phyloP scores from a whole-genome alignment of 305 asterid genomes.

The Euphrasia arctica region DNA sequence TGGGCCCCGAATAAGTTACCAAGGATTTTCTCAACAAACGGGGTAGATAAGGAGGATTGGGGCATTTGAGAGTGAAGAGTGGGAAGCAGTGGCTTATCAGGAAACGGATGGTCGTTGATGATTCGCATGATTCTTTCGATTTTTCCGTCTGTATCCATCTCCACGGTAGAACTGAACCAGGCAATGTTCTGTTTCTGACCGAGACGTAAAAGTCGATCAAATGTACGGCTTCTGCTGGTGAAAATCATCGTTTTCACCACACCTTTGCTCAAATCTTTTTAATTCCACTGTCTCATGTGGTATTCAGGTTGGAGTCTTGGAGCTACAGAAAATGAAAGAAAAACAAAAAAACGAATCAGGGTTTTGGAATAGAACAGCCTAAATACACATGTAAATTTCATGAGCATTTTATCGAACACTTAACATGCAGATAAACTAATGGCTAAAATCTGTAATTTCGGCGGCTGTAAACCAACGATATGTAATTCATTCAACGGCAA shows the following conservation, averaged over 20 bases:
- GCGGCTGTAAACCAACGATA: not conserved
- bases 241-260: slow-evolving; percentile 32
- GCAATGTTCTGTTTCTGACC: slow-evolving; percentile 31
- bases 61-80: slow-evolving; percentile 44
- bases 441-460: not conserved
- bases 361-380: too few species aligned
- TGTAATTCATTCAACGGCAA: not conserved
- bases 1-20: slow-evolving; percentile 84
- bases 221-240: slow-evolving; percentile 22
- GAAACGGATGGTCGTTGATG: slow-evolving; percentile 71
- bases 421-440: slow-evolving; percentile 3
- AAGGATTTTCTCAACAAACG: slow-evolving; percentile 67
- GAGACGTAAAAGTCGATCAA: slow-evolving; percentile 23
- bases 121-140: slow-evolving; percentile 49
- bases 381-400: not conserved
- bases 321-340: not conserved
- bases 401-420: slow-evolving; percentile 30
- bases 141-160: slow-evolving; percentile 27
- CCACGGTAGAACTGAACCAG: slow-evolving; percentile 39
- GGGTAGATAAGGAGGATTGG: slow-evolving; percentile 39
- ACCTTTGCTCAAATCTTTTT: not conserved
- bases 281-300: not conserved
- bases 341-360: not conserved
- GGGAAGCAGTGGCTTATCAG: slow-evolving; percentile 51
- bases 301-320: slow-evolving; percentile 14